Conservation (phyloP, 1,139 yeast genomes). For the Pneumocystis canis region DNA sequence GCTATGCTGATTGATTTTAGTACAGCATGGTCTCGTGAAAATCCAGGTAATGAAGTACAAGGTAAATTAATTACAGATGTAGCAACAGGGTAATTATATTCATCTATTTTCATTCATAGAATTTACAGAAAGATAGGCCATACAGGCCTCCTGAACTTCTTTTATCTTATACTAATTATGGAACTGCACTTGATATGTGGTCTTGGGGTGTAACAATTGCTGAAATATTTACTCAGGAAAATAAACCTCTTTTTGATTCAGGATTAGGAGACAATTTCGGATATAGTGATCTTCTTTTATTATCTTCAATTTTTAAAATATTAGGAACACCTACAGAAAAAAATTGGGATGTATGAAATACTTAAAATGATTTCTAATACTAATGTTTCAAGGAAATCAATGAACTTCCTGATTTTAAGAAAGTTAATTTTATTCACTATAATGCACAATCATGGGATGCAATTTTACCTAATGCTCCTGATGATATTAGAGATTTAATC, state of each 20-base stretch:
- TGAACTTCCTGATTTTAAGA: background rate
- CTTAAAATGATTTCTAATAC: background rate
- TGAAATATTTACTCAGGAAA: background rate
- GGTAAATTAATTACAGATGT: constrained; percentile 1
- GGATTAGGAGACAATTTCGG: background rate
- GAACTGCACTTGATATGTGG: background rate
- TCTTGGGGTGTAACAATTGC: constrained; percentile 1
- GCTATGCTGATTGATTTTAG: background rate
- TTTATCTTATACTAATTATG: constrained; percentile 1
- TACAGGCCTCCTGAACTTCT: constrained; percentile 1
- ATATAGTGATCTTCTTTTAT: constrained; percentile 1
- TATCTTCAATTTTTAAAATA: background rate
- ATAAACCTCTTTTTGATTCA: background rate
- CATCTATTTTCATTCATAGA: background rate
- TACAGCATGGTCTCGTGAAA: background rate
- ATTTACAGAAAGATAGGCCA: background rate
- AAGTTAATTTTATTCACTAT: background rate
- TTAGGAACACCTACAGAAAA: background rate
- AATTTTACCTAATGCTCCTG: background rate
- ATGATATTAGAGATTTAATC: background rate
- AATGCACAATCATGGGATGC: background rate
- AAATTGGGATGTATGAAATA: background rate
- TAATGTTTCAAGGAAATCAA: background rate
- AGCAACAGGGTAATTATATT: background rate
- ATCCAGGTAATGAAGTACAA: background rate